A percentile compares a stretch with the other conserved stretches of the same genome.
phyloP scores from a whole-genome alignment of 2,329 filamentous ascomycete species.

The Colletotrichum neosansevieriae region DNA sequence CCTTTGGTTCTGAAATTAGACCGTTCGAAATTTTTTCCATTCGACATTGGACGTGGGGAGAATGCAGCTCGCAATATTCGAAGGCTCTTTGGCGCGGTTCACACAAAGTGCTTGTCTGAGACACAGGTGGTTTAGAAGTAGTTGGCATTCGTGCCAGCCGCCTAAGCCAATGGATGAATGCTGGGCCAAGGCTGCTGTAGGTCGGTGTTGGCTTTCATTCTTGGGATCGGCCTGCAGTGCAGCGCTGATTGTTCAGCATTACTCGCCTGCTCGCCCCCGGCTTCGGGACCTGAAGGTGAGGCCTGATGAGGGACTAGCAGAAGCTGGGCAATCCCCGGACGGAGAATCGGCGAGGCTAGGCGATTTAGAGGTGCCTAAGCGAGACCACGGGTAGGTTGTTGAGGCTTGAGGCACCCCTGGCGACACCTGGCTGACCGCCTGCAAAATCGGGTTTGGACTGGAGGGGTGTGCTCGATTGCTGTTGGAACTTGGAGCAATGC shows the following conservation, averaged over 20 bases:
- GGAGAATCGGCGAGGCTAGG: conserved; percentile 38
- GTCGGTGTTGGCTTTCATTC: not conserved
- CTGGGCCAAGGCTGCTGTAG: not conserved
- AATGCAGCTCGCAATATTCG: conserved; percentile 20
- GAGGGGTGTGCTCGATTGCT: conserved; percentile 16
- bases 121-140: conserved; percentile 26
- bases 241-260: conserved; percentile 26
- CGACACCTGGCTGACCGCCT: conserved; percentile 32
- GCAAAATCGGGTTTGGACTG: conserved; percentile 15
- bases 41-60: conserved; percentile 17
- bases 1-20: not conserved
- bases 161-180: conserved; percentile 7
- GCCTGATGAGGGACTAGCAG: conserved; percentile 23
- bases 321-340: conserved; percentile 35
- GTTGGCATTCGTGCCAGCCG: conserved; percentile 10
- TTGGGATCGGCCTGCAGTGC: conserved; percentile 5
- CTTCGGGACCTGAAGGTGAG: not conserved
- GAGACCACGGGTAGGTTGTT: conserved; percentile 39
- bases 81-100: conserved; percentile 28
- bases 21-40: conserved; percentile 3
- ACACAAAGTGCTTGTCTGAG: conserved; percentile 19
- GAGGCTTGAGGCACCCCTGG: conserved; percentile 38
- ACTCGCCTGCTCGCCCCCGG: conserved; percentile 2
- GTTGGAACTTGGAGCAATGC: conserved; percentile 20
- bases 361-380: conserved; percentile 39